Evolutionary conservation across 768 basidiomycete species (phyloP).

Genomic region (Strobilomyces echinocephalus): DNA sequence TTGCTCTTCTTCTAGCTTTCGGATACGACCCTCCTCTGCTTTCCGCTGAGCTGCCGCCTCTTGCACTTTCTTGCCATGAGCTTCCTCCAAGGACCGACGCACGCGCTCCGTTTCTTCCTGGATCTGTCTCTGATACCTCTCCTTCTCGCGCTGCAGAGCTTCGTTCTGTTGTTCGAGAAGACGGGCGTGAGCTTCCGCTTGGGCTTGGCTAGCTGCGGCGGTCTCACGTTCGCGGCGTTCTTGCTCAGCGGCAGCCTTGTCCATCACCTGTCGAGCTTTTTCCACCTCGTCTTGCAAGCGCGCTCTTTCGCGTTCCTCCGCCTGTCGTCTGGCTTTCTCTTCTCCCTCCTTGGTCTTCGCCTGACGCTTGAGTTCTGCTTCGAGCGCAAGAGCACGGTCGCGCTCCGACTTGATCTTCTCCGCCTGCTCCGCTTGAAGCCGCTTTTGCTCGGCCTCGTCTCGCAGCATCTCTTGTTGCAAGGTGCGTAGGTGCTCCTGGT

Average conservation of each 20-base stretch:
- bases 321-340: conserved; percentile 17
- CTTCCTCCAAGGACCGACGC: conserved; percentile 23
- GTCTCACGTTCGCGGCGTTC: conserved; percentile 26
- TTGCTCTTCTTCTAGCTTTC: conserved; percentile 25
- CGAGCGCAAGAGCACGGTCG: conserved; percentile 29
- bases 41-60: conserved; percentile 16
- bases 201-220: conserved; percentile 19
- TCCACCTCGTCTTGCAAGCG: conserved; percentile 28
- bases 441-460: conserved; percentile 23
- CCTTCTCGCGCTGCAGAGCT: conserved; percentile 23
- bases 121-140: conserved; percentile 20
- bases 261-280: conserved; percentile 25
- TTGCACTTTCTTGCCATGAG: conserved; percentile 23
- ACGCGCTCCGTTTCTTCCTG: conserved; percentile 25
- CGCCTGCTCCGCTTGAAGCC: conserved; percentile 19
- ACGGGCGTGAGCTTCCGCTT: conserved; percentile 24
- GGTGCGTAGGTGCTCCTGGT: conserved; percentile 28
- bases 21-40: conserved; percentile 25
- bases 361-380: conserved; percentile 27
- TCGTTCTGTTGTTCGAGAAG: conserved; percentile 22
- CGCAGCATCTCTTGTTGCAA: conserved; percentile 25
- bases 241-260: conserved; percentile 21
- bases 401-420: conserved; percentile 25
- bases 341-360: conserved; percentile 22
- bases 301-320: conserved; percentile 27